Base-by-base conservation (phyloP, 169 alveolate species). In the Theileria luwenshuni region DNA sequence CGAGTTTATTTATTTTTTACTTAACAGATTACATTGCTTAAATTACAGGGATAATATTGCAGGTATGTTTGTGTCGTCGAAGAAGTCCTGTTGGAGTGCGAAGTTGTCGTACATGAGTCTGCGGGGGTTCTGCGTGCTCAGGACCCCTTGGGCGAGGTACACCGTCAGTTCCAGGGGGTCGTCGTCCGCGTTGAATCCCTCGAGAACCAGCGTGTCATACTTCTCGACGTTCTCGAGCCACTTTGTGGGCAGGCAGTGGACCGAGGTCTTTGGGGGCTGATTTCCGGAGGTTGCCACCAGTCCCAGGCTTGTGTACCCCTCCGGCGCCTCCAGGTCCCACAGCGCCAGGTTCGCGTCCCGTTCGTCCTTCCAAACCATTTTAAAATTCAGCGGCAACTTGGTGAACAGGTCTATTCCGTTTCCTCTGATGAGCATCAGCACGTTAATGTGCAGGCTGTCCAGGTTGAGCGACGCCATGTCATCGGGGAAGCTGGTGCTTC, bases 281-380 rank as follows among this genome's bases (percentile, higher is more conserved):
- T 79, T 74, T 17, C 62, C 70, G 38, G 73, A 21, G 19, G 87
- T 60, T 19, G 87, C 87, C 13, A 70, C 73, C 28, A 79, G 27
- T 2, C 87, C 87, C n/a, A 79, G 19, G 41, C 83, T 63, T 28
- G 64, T 33, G 68, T 71, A 58, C 0, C 83, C 83, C 60, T 71
- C 67, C 23, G 87, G 87, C 19, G 87, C 73, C 41, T 67, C 54
- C 1, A 77, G 79, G 73, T 79, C 65, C 83, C 83, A 79, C 23
- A 79, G 48, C 60, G 41, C 69, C 58, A 79, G 35, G 21, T 45
- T 41, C n/a, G 73, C 74, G 49, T 69, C 69, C n/a, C 45, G 56
- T 19, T 45, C 49, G 62, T 77, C 76, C 61, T 77, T 68, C 86
- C 86, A 77, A 19, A 77, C 28, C 49, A 41, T 63, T 51, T 23